Conservation (phyloP, 805 yeast genomes). For the Isabelozyma pseudorhagii region DNA sequence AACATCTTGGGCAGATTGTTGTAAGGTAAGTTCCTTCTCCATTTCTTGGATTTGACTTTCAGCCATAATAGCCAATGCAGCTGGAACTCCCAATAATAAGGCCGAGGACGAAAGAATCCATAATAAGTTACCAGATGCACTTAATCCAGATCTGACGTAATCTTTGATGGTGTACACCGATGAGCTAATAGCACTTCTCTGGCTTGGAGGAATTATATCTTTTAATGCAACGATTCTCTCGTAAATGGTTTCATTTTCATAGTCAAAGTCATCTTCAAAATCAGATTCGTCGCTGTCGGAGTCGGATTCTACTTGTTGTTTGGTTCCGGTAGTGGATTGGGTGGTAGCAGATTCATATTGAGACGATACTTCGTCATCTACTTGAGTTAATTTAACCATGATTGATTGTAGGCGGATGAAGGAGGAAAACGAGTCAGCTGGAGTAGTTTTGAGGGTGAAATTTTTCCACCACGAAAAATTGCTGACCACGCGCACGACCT, state of each 20-base stretch:
- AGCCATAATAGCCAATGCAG: conserved; percentile 81
- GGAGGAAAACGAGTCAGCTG: background rate
- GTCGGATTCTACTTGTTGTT: conserved; percentile 21
- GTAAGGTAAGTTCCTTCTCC: conserved; percentile 87
- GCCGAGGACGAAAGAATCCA: conserved; percentile 87
- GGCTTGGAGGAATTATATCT: conserved; percentile 87
- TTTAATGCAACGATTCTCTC: conserved; percentile 91
- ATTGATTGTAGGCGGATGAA: conserved; percentile 2
- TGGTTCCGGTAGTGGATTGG: background rate
- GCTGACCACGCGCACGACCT: background rate
- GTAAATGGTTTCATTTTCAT: conserved; percentile 73
- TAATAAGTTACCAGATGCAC: conserved; percentile 68
- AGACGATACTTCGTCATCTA: conserved; percentile 51
- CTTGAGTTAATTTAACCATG: conserved; percentile 77
- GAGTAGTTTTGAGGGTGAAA: background rate
- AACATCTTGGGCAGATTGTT: conserved; percentile 72
- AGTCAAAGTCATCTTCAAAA: conserved; percentile 67
- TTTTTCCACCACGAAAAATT: background rate
- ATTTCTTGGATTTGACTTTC: conserved; percentile 92
- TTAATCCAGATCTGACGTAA: conserved; percentile 41
- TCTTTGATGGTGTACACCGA: conserved; percentile 25
- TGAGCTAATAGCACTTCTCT: conserved; percentile 51
- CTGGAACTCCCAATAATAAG: conserved; percentile 87
- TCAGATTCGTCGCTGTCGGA: conserved; percentile 50
- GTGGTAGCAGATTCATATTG: conserved; percentile 22